Evolutionary conservation across 2,329 filamentous ascomycete genomes (phyloP).

Genomic region (Lecanoromycetidae sp.): DNA sequence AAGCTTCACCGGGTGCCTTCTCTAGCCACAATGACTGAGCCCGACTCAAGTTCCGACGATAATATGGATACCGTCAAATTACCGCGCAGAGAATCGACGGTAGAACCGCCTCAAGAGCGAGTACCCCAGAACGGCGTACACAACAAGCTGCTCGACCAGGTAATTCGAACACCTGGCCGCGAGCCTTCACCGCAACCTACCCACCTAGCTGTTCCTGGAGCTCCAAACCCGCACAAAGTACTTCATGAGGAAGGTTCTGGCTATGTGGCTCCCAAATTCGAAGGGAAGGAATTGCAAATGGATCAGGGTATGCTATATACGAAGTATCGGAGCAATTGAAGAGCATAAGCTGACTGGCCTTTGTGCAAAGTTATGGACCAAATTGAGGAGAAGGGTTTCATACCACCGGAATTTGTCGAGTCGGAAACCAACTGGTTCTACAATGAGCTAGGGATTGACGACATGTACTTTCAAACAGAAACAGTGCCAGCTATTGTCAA

Average conservation of each 20-base stretch:
- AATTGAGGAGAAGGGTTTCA: slow-evolving; percentile 69
- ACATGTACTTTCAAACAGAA: slow-evolving; percentile 95
- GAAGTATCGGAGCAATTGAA: too few relatives aligned
- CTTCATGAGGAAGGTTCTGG: slow-evolving; percentile 82
- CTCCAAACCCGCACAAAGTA: slow-evolving; percentile 50
- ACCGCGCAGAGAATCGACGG: slow-evolving; percentile 11
- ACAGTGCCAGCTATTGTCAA: slow-evolving; percentile 74
- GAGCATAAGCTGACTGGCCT: not conserved
- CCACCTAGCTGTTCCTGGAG: slow-evolving; percentile 62
- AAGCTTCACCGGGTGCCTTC: slow-evolving; percentile 19
- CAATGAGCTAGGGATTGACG: slow-evolving; percentile 91
- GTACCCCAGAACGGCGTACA: slow-evolving; percentile 12
- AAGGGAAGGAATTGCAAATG: slow-evolving; percentile 88
- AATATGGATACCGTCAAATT: slow-evolving; percentile 10
- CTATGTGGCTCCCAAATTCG: slow-evolving; percentile 88
- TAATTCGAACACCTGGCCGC: slow-evolving; percentile 30
- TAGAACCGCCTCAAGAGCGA: slow-evolving; percentile 13
- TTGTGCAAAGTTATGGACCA: slow-evolving; percentile 62
- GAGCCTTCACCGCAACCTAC: slow-evolving; percentile 80
- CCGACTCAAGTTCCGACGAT: not conserved
- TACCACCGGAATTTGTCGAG: slow-evolving; percentile 71
- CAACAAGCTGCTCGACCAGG: slow-evolving; percentile 18
- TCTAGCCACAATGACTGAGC: slow-evolving; percentile 12
- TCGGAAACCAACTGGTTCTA: slow-evolving; percentile 94
- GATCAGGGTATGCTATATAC: slow-evolving; percentile 46